These are phyloP conservation scores for Zalerion maritima DNA, from an alignment of 495 filamentous ascomycete species.

Conservation along the genomic window DNA sequence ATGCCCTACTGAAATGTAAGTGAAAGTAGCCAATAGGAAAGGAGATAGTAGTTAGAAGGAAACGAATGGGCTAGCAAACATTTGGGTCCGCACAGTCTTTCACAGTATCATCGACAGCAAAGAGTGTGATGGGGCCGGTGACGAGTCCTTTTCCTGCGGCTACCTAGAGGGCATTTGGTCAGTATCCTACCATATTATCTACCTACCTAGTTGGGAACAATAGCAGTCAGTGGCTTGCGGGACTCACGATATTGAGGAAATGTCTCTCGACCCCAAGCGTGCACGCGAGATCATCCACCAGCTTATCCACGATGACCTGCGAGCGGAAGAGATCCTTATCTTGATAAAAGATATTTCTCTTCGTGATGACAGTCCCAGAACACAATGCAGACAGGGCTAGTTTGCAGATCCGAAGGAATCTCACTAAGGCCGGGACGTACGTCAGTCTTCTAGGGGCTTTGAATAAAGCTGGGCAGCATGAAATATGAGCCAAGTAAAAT, in stretches of 20 bases:
- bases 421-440: no score
- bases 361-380: conserved; percentile 50
- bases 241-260: conserved; percentile 48
- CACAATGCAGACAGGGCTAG: conserved; percentile 54
- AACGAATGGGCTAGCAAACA: background rate
- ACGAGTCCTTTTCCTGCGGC: conserved; percentile 63
- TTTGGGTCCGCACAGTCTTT: conserved; percentile 6
- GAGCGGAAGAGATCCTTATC: conserved; percentile 64
- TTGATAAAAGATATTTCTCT: conserved; percentile 86
- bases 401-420: conserved; percentile 54
- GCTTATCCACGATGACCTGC: conserved; percentile 58
- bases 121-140: conserved; percentile 33
- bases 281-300: conserved; percentile 74
- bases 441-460: no score
- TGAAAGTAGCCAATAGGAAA: conserved; percentile 1
- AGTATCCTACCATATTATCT: background rate
- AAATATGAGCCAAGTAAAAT: conserved; percentile 1
- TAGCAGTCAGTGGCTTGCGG: background rate
- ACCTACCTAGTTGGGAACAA: background rate
- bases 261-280: conserved; percentile 52
- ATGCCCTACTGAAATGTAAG: conserved; percentile 39
- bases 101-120: conserved; percentile 6
- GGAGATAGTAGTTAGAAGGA: conserved; percentile 3
- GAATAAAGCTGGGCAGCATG: background rate
- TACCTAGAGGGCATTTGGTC: conserved; percentile 24